These are phyloP conservation scores for Cytospora paraplurivora DNA, from an alignment of 2,329 filamentous ascomycete genomes.

Conservation along the genomic window DNA sequence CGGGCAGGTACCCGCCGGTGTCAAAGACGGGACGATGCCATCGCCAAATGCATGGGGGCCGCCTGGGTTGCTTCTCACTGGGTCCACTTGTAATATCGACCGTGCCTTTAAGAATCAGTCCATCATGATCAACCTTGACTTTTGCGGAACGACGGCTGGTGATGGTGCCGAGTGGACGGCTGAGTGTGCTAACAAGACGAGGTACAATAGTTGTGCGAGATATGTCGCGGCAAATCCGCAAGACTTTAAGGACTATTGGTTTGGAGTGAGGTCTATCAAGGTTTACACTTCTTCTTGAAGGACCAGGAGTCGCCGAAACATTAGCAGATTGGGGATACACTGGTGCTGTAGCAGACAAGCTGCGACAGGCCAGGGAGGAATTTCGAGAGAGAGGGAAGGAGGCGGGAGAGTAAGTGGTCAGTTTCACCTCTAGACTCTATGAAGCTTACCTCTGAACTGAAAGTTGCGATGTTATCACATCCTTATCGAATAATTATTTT, in stretches of 20 bases:
- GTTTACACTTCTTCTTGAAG: slow-evolving; percentile 4
- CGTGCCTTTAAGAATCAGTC: slow-evolving; percentile 65
- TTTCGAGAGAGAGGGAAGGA: too few relatives aligned
- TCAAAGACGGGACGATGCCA: slow-evolving; percentile 45
- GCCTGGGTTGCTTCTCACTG: slow-evolving; percentile 64
- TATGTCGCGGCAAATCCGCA: slow-evolving; percentile 14
- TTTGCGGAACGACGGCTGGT: slow-evolving; percentile 74
- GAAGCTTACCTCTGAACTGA: too few relatives aligned
- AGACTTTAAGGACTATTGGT: slow-evolving; percentile 9
- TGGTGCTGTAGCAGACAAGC: neutral
- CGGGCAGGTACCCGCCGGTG: neutral
- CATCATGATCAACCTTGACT: slow-evolving; percentile 72
- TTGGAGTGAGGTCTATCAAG: slow-evolving; percentile 10
- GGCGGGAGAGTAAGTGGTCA: too few relatives aligned
- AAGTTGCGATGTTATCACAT: too few relatives aligned
- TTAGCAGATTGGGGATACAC: neutral
- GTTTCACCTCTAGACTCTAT: too few relatives aligned
- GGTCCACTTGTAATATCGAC: slow-evolving; percentile 62
- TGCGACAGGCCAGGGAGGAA: neutral
- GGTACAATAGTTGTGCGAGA: slow-evolving; percentile 14
- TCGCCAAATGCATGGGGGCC: slow-evolving; percentile 65
- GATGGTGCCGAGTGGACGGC: slow-evolving; percentile 34
- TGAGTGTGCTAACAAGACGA: slow-evolving; percentile 31
- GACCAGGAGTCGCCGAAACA: neutral
- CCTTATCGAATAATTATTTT: too few relatives aligned